Conservation (phyloP, 1,139 yeast genomes). For the Blastobotrys petasosporus region DNA sequence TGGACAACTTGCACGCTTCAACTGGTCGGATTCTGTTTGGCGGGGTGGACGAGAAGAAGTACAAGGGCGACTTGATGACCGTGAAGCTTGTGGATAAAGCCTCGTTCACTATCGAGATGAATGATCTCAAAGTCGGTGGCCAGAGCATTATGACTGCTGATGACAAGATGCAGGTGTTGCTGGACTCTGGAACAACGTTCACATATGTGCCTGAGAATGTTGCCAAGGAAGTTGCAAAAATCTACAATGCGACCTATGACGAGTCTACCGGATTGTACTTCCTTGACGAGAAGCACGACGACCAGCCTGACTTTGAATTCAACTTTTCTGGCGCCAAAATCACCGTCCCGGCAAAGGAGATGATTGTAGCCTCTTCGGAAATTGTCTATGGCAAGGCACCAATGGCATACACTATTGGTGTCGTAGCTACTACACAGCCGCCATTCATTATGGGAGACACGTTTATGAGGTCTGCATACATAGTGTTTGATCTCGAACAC, state of each 20-base stretch:
- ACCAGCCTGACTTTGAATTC: slow-evolving; percentile 22
- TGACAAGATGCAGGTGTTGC: slow-evolving; percentile 33
- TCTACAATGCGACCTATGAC: slow-evolving; percentile 22
- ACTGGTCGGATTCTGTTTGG: slow-evolving; percentile 54
- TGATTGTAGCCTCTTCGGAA: slow-evolving; percentile 23
- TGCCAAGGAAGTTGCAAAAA: slow-evolving; percentile 21
- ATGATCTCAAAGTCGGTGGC: slow-evolving; percentile 16
- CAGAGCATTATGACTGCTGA: slow-evolving; percentile 1
- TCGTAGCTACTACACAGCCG: slow-evolving; percentile 23
- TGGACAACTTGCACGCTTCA: slow-evolving; percentile 38
- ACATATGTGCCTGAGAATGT: slow-evolving; percentile 44
- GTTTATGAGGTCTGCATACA: slow-evolving; percentile 67
- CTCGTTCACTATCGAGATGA: slow-evolving; percentile 17
- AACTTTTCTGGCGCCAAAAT: slow-evolving; percentile 28
- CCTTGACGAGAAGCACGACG: slow-evolving; percentile 15
- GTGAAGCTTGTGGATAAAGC: slow-evolving; percentile 22
- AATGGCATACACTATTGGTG: slow-evolving; percentile 22
- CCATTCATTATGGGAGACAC: slow-evolving; percentile 58
- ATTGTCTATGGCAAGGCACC: slow-evolving; percentile 22
- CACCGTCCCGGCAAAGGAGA: slow-evolving; percentile 25
- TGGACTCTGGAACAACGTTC: slow-evolving; percentile 70
- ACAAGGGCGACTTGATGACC: slow-evolving; percentile 40
- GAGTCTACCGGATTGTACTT: slow-evolving; percentile 22
- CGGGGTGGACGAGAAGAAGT: slow-evolving; percentile 53
- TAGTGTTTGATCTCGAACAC: slow-evolving; percentile 70